Evolutionary conservation across 495 filamentous ascomycete genomes (phyloP), one percentile per base, ranked within the genome.

Genomic region (Xylaria longipes): DNA sequence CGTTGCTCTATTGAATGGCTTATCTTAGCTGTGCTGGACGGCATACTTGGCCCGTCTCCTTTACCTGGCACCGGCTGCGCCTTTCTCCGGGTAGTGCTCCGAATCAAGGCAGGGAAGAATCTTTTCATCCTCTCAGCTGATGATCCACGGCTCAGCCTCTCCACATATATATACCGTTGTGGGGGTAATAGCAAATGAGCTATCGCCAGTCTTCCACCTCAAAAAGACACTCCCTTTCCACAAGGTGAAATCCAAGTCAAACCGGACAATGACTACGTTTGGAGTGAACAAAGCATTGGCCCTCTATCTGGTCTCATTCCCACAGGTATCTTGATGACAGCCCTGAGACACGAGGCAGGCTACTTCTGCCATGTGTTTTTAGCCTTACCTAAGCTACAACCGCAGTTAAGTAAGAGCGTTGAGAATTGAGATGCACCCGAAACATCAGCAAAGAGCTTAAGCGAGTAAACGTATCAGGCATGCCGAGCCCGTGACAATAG

Each of bases 81-180:
- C 45, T 56, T 9, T 65, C 20, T 27, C 43, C 45, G 25, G 61
- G 39, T 15, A 25, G 27, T 31, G 61, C n/a, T 37, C 61, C 37
- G 39, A 29, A 50, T 33, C 45, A 29, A 17, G 27, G 31, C 27
- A 31, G 20, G 33, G 45, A 52, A 39, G 15, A 66, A 54, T 66
- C 31, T 54, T 39, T 57, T n/a, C 52, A 58, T 70, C 57, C 62
- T 56, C 67, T 70, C 68, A 70, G 68, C 68, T 71, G 62, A 71
- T 66, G 48, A 58, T 45, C 60, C 37, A 48, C 61, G 35, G 48
- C 37, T 71, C 62, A 65, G 62, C 62, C 61, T 27, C 52, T 41
- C 67, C n/a, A 39, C 37, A 61, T 58, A 46, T 43, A n/a, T n/a
- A 17, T 31, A 12, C 50, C 3, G 17, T n/a, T 33, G 35, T 68